A percentile compares a stretch with the other conserved stretches of the same genome.
phyloP scores from a whole-genome alignment of 2,329 filamentous ascomycete species.

The Colletotrichum theobromicola region DNA sequence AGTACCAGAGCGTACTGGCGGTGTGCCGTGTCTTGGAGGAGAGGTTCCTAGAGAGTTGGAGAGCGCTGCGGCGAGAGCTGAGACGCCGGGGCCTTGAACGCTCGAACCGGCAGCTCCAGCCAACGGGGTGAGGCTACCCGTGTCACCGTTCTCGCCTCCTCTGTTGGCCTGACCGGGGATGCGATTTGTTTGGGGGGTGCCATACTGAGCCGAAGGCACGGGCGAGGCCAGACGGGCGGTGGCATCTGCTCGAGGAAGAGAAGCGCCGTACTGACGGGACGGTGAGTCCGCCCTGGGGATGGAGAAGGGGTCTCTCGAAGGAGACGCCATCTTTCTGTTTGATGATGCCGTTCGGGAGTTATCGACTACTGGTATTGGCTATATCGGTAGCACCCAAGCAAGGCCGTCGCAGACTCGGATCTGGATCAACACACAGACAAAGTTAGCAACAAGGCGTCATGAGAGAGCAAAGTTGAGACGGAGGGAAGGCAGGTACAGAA shows the following conservation, averaged over 20 bases:
- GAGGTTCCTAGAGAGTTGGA: conserved; percentile 75
- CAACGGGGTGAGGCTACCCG: conserved; percentile 64
- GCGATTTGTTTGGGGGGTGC: conserved; percentile 48
- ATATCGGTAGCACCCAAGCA: conserved; percentile 13
- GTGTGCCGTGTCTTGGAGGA: conserved; percentile 73
- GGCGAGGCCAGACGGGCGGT: conserved; percentile 68
- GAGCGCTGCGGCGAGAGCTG: conserved; percentile 87
- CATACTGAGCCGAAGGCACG: conserved; percentile 45
- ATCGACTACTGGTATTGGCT: neutral
- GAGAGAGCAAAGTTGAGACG: neutral
- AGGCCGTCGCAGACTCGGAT: conserved; percentile 11
- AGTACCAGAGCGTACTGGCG: conserved; percentile 63
- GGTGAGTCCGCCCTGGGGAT: conserved; percentile 34
- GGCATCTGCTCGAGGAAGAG: conserved; percentile 59
- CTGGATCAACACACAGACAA: conserved; percentile 18
- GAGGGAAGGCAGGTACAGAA: neutral
- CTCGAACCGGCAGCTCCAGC: conserved; percentile 66
- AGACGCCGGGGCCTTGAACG: conserved; percentile 79
- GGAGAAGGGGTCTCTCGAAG: conserved; percentile 41
- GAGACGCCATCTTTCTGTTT: conserved; percentile 38
- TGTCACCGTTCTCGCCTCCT: conserved; percentile 42
- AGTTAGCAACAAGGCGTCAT: conserved; percentile 14
- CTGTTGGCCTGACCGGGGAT: conserved; percentile 40
- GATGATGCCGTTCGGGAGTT: neutral
- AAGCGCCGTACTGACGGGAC: conserved; percentile 46